These are phyloP conservation scores for Corniculantispora saksenae DNA, from an alignment of 2,329 filamentous ascomycete species.

Conservation along the genomic window DNA sequence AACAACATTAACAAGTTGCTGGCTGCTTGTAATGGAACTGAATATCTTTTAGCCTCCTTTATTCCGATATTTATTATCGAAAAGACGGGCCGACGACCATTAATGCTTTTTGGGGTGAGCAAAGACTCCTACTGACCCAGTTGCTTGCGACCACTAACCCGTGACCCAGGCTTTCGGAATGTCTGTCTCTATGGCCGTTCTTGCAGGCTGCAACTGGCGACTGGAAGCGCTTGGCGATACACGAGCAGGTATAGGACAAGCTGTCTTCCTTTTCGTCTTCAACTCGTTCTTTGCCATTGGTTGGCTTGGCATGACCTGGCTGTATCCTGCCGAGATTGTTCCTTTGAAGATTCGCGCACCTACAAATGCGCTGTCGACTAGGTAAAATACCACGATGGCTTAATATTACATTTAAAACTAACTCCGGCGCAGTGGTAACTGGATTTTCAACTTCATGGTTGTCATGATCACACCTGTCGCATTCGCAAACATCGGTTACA, in stretches of 20 bases:
- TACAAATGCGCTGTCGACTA: constrained; percentile 52
- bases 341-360: constrained; percentile 43
- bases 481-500: constrained; percentile 15
- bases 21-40: constrained; percentile 22
- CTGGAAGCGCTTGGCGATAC: constrained; percentile 2
- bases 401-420: not conserved
- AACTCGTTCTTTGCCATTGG: constrained; percentile 66
- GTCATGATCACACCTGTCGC: constrained; percentile 18
- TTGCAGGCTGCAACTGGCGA: constrained; percentile 17
- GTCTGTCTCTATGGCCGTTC: constrained; percentile 19
- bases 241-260: constrained; percentile 17
- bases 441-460: constrained; percentile 19
- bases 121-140: not conserved
- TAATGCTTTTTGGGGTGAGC: constrained; percentile 17
- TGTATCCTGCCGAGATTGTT: constrained; percentile 53
- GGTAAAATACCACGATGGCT: not conserved
- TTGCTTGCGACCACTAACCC: not conserved
- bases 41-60: constrained; percentile 27
- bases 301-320: constrained; percentile 61
- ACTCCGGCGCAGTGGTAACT: not conserved
- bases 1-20: constrained; percentile 19
- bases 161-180: constrained; percentile 10
- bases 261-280: constrained; percentile 61
- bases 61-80: constrained; percentile 17
- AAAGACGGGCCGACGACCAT: constrained; percentile 9